Base-by-base conservation (phyloP, 1,284 basidiomycete species). In the Xerocomus nothofagi region DNA sequence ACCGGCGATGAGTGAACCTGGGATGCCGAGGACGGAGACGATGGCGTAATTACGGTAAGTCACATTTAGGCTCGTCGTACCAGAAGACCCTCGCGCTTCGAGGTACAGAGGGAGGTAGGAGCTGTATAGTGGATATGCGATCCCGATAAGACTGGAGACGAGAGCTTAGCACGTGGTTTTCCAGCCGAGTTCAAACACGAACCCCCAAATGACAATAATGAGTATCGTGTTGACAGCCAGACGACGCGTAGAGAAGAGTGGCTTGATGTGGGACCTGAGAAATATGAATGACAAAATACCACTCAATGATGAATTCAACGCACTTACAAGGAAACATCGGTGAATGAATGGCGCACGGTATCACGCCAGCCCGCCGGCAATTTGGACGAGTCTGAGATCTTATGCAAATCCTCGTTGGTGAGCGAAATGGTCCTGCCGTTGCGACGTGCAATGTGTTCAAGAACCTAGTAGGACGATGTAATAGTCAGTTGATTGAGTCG, bases 41-140 rank as follows among this genome's bases (percentile, higher is more conserved):
- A 78, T 74, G 37, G 75, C 71, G 56, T 80, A 80, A 57, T 79
- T 73, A 40, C 74, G 71, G 59, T 79, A 81, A 0, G 74, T 76
- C 4, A 56, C 55, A 53, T 65, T 53, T 1, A 74, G 61, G 31
- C 62, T 66, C 0, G 61, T 50, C 3, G 65, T 44, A 30, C 66
- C 66, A 3, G 54, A 54, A 0, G 71, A 60, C 46, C 74, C 68
- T 36, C 72, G 72, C 18, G 70, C 63, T 21, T 65, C 64, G 33
- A 85, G 74, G 61, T 84, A 82, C 0, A 77, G 63, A 4, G 77
- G 73, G 20, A 81, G 69, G 69, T 80, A 82, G 8, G 66, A 60
- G 57, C 73, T 79, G 65, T 78, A 82, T 2, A 85, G 68, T 0
- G 83, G 82, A 60, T 81, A 85, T 2, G 81, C 81, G 6, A 83